Evolutionary conservation across 192 early-diverging fungal genomes (phyloP), one percentile per base, ranked within the genome.

Genomic region (Blastocladiella britannica): DNA sequence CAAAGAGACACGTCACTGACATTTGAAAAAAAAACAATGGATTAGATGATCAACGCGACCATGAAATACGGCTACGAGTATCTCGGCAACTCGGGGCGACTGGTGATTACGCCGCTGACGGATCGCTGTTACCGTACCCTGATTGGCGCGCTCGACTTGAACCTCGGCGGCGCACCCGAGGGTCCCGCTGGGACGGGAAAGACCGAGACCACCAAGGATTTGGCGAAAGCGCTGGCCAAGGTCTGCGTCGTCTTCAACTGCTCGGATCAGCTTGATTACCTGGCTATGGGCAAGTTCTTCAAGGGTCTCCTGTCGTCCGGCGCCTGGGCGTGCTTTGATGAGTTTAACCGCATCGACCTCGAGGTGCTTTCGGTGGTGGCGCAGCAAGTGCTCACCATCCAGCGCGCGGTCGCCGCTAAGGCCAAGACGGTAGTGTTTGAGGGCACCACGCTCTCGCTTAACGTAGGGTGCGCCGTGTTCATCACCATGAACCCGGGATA

Each of bases 401-500:
- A 99, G 69, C 66, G 92, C 25, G 96, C 94, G 20, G 72, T 99
- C 27, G 82, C 81, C 25, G 43, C 43, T 26, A 29, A 59, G 29
- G 53, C 53, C 0, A 26, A 28, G 9, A 31, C 30, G 28, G 51
- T 24, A 30, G 52, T 51, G n/a, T 63, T 65, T 31, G 63, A 64
- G 6, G 71, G 63, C 47, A 66, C 65, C 18, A 85, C 86, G 55
- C 70, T 97, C 26, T 75, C 64, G 20, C 83, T 99, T 25, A 84
- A 91, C 64, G 70, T 74, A 7, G 81, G 88, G 61, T 97, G 94
- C 5, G 96, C 91, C 54, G 85, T 93, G 59, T 93, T 96, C 65
- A 93, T 96, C 59, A 96, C 94, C 30, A 96, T 96, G 91, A 97
- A 97, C 68, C 94, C 94, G 26, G 94, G 93, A 25, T 99, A 99